Evolutionary conservation across 164 flowering plant genomes (phyloP).

Genomic region (Macadamia integrifolia): DNA sequence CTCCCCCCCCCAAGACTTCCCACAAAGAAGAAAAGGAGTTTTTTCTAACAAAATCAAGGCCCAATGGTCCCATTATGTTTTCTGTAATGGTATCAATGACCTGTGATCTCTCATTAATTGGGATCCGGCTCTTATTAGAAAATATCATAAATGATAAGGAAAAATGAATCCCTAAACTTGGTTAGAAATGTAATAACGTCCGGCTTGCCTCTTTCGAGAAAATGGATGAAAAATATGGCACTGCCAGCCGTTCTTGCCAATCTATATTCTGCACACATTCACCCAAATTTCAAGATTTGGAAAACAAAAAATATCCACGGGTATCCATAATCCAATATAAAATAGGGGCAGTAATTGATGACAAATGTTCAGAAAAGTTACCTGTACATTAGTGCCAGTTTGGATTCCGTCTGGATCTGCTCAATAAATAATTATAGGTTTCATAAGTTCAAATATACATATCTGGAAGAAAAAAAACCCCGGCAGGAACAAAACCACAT

Average conservation of each 20-base stretch:
- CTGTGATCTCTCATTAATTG: conserved; percentile 21
- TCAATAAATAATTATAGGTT: conserved; percentile 1
- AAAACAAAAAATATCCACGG: neutral
- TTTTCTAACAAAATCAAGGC: conserved; percentile 63
- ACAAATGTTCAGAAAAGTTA: no score
- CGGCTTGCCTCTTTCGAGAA: conserved; percentile 72
- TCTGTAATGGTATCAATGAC: conserved; percentile 62
- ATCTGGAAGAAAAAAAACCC: neutral
- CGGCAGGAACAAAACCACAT: neutral
- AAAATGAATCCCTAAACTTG: neutral
- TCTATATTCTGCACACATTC: conserved; percentile 43
- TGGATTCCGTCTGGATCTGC: conserved; percentile 36
- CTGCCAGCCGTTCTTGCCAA: conserved; percentile 73
- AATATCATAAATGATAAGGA: neutral
- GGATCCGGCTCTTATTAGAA: neutral
- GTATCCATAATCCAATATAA: neutral
- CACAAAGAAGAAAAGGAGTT: conserved; percentile 70
- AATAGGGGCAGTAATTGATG: neutral
- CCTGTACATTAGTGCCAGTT: conserved; percentile 37
- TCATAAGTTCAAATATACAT: neutral
- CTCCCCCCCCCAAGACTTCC: conserved; percentile 50
- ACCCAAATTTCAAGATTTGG: neutral
- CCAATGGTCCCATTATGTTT: conserved; percentile 62
- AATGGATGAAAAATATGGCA: conserved; percentile 55
- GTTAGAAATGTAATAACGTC: neutral